phyloP scores from a whole-genome alignment of 1,284 basidiomycete genomes.

The Malassezia vespertilionis region DNA sequence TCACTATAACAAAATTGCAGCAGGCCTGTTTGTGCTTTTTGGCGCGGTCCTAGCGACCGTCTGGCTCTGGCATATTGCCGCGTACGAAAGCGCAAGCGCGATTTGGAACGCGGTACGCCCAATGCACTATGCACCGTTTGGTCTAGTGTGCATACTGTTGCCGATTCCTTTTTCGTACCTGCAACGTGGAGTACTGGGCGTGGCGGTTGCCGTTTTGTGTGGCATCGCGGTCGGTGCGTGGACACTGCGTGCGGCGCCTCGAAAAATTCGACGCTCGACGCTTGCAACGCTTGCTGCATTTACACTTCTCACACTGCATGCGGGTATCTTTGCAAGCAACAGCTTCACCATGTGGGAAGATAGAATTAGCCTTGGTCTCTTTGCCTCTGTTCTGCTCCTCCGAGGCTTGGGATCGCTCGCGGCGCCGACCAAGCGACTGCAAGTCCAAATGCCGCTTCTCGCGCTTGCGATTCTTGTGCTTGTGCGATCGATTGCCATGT shows the following conservation, averaged over 20 bases:
- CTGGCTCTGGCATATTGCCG: slow-evolving; percentile 3
- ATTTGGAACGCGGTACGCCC: background rate
- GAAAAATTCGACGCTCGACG: background rate
- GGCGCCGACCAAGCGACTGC: slow-evolving; percentile 53
- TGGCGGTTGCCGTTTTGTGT: background rate
- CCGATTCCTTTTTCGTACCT: background rate
- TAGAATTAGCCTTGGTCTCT: slow-evolving; percentile 56
- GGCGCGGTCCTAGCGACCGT: background rate
- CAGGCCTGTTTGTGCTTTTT: slow-evolving; percentile 53
- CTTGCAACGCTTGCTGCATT: background rate
- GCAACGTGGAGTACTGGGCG: background rate
- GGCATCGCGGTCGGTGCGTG: background rate
- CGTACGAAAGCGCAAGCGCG: background rate
- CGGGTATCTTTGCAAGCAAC: slow-evolving; percentile 52
- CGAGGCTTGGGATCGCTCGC: slow-evolving; percentile 18
- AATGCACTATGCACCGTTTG: no score
- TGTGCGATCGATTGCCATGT: slow-evolving; percentile 63
- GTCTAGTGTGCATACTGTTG: no score
- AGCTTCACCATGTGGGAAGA: slow-evolving; percentile 97
- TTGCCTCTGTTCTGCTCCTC: slow-evolving; percentile 16
- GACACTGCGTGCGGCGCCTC: background rate
- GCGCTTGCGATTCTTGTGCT: slow-evolving; percentile 59
- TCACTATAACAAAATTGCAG: slow-evolving; percentile 63
- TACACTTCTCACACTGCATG: slow-evolving; percentile 18
- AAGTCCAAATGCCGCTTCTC: slow-evolving; percentile 65